A percentile compares a stretch with the other conserved stretches of the same genome.
Conservation (phyloP, 2,329 filamentous ascomycete genomes). For the Neofusicoccum ribis region DNA sequence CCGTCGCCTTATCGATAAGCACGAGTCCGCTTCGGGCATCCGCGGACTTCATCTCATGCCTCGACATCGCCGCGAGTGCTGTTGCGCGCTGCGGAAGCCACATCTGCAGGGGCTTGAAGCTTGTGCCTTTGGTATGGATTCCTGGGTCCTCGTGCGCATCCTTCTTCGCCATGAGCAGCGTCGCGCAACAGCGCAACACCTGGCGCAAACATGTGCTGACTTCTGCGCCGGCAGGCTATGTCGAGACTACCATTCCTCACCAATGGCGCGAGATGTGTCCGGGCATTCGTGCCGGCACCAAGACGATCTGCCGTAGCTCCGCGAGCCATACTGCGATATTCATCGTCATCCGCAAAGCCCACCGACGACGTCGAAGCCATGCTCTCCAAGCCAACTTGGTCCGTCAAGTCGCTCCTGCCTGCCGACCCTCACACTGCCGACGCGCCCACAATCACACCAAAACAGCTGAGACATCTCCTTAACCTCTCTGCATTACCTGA, state of each 20-base stretch:
- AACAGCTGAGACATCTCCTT: conserved; percentile 79
- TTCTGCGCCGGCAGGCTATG: background rate
- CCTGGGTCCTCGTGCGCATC: too few relatives aligned
- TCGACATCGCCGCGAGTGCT: background rate
- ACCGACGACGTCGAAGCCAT: conserved; percentile 38
- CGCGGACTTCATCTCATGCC: background rate
- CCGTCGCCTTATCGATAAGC: conserved; percentile 11
- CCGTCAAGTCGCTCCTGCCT: conserved; percentile 72
- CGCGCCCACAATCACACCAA: conserved; percentile 55
- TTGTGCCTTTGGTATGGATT: background rate
- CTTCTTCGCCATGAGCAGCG: background rate
- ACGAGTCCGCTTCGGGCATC: background rate
- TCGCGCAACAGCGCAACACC: background rate
- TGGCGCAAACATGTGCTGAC: background rate
- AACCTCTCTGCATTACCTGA: conserved; percentile 83
- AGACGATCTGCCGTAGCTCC: background rate
- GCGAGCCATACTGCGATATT: background rate
- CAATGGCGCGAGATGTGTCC: background rate
- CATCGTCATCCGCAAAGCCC: conserved; percentile 1
- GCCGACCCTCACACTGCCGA: conserved; percentile 30
- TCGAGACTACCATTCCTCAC: background rate
- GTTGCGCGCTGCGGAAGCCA: background rate
- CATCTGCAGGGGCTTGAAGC: background rate
- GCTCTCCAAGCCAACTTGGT: conserved; percentile 77
- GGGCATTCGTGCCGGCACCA: background rate